Percentiles rank a stretch among this genome's conserved stretches.
Conservation (phyloP, 2,329 filamentous ascomycete species). For the Pyrenochaeta sp. region DNA sequence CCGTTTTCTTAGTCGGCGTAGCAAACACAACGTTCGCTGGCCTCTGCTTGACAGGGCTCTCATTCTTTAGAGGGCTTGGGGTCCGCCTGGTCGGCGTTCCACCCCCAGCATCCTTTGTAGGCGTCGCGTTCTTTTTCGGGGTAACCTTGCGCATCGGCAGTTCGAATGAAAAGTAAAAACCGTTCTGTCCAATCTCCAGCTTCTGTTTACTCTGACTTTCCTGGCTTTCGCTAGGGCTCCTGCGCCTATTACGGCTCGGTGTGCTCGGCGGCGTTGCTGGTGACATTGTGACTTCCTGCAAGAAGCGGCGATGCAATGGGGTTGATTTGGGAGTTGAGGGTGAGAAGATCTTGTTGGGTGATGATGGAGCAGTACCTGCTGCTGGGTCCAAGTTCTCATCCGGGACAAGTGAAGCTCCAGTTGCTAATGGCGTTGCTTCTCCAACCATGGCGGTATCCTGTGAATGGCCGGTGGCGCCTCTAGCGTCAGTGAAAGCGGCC, state of each 20-base stretch:
- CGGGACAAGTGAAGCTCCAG: neutral
- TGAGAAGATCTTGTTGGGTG: slow-evolving; percentile 3
- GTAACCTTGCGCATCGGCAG: slow-evolving; percentile 23
- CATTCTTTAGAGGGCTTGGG: slow-evolving; percentile 7
- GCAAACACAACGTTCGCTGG: slow-evolving; percentile 11
- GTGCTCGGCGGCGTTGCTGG: slow-evolving; percentile 24
- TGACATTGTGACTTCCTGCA: slow-evolving; percentile 26
- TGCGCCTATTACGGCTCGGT: slow-evolving; percentile 11
- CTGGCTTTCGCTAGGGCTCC: slow-evolving; percentile 1
- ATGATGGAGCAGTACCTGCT: slow-evolving; percentile 9
- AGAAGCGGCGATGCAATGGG: slow-evolving; percentile 21
- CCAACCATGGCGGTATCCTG: neutral
- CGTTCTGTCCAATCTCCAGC: slow-evolving; percentile 27
- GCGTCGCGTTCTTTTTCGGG: slow-evolving; percentile 10
- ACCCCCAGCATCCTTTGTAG: slow-evolving; percentile 2
- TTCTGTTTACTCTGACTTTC: slow-evolving; percentile 11
- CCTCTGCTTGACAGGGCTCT: slow-evolving; percentile 5
- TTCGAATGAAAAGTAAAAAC: slow-evolving; percentile 32
- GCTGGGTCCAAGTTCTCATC: slow-evolving; percentile 12
- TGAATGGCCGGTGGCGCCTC: neutral
- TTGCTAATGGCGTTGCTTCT: neutral
- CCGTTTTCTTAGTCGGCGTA: slow-evolving; percentile 10
- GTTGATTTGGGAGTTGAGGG: slow-evolving; percentile 12
- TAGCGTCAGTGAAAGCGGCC: slow-evolving; percentile 10
- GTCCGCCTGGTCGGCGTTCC: slow-evolving; percentile 1